These are phyloP conservation scores for Populus pruinosa DNA, from an alignment of 345 rosid species.

Conservation along the genomic window DNA sequence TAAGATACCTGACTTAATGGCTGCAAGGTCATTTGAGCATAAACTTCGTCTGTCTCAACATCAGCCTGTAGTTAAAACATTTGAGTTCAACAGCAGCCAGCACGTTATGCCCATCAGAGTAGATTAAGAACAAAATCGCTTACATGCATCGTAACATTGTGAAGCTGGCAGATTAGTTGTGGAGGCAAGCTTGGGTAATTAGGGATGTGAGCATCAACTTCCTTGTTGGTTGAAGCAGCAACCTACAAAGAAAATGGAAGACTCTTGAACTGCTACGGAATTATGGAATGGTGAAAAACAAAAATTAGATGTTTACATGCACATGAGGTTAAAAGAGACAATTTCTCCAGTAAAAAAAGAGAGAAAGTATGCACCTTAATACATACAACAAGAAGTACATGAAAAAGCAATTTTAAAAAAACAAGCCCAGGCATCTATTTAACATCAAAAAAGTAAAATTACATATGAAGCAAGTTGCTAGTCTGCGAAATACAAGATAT, in stretches of 20 bases:
- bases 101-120: neutral
- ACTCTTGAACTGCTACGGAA: neutral
- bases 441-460: neutral
- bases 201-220: neutral
- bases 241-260: neutral
- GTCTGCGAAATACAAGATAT: neutral
- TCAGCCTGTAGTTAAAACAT: neutral
- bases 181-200: neutral
- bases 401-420: neutral
- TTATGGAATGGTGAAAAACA: neutral
- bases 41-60: neutral
- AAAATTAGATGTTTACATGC: neutral
- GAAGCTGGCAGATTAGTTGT: neutral
- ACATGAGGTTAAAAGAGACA: neutral
- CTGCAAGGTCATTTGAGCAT: neutral
- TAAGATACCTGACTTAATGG: neutral
- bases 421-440: neutral
- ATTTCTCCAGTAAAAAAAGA: neutral
- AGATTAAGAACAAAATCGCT: neutral
- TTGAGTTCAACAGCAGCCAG: neutral
- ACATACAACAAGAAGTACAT: neutral
- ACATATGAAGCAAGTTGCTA: neutral
- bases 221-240: neutral
- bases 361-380: neutral
- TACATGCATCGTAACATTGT: neutral